These are phyloP conservation scores for Echria macrotheca DNA, from an alignment of 495 filamentous ascomycete genomes.

Conservation along the genomic window DNA sequence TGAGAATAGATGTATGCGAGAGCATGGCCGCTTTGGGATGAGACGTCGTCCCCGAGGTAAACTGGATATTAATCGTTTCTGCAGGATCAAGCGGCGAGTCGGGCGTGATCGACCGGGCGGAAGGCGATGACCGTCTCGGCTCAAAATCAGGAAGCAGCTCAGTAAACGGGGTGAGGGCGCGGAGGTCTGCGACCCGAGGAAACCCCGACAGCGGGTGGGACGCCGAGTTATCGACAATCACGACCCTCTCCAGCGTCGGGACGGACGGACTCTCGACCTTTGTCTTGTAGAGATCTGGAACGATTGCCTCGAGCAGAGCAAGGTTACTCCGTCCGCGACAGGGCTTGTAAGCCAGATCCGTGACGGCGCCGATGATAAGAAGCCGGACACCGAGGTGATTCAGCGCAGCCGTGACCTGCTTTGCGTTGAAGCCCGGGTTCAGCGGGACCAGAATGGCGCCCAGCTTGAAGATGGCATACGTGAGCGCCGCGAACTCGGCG, in stretches of 20 bases:
- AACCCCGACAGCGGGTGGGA: slow-evolving; percentile 37
- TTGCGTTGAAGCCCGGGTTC: slow-evolving; percentile 82
- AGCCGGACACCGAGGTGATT: slow-evolving; percentile 69
- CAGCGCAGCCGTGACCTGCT: slow-evolving; percentile 73
- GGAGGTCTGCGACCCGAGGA: slow-evolving; percentile 13
- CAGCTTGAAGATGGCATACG: slow-evolving; percentile 88
- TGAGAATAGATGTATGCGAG: slow-evolving; percentile 76
- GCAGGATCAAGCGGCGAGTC: slow-evolving; percentile 50
- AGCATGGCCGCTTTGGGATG: slow-evolving; percentile 90
- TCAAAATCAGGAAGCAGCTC: slow-evolving; percentile 36
- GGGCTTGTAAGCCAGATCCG: slow-evolving; percentile 74
- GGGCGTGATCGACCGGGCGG: slow-evolving; percentile 35
- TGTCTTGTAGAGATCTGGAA: slow-evolving; percentile 49
- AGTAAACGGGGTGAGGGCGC: slow-evolving; percentile 49
- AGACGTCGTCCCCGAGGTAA: slow-evolving; percentile 89
- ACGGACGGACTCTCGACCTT: slow-evolving; percentile 59
- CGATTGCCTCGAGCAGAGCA: slow-evolving; percentile 58
- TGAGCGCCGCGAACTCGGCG: slow-evolving; percentile 72
- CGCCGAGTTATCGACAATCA: slow-evolving; percentile 76
- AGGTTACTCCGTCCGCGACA: slow-evolving; percentile 68
- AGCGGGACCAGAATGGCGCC: slow-evolving; percentile 88
- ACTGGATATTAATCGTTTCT: slow-evolving; percentile 92
- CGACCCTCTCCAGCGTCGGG: slow-evolving; percentile 63
- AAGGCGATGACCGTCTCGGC: slow-evolving; percentile 17
- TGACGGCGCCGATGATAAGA: slow-evolving; percentile 78